These are phyloP conservation scores for Leccinum subgranulosum DNA, from an alignment of 768 basidiomycete genomes.

Conservation along the genomic window DNA sequence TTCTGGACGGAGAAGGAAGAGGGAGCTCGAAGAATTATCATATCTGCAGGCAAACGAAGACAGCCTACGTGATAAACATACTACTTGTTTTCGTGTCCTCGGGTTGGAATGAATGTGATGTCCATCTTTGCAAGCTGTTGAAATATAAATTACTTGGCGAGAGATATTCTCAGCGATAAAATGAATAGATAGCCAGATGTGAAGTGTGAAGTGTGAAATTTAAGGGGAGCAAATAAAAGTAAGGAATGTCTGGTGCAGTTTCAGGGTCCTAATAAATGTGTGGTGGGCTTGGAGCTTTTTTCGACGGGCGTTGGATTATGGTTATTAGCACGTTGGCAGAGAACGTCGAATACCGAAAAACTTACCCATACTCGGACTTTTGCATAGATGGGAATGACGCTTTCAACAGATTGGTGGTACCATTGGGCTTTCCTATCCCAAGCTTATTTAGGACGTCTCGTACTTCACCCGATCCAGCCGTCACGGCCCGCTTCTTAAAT, in stretches of 20 bases:
- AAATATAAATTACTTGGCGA: conserved; percentile 19
- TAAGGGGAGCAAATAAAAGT: conserved; percentile 2
- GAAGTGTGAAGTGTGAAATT: neutral
- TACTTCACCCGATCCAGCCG: conserved; percentile 65
- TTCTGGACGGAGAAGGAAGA: conserved; percentile 89
- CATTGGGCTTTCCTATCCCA: conserved; percentile 74
- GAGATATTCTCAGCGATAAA: conserved; percentile 10
- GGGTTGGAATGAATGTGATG: conserved; percentile 8
- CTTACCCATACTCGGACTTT: conserved; percentile 42
- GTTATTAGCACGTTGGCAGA: conserved; percentile 2
- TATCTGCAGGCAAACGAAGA: conserved; percentile 36
- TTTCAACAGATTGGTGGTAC: conserved; percentile 59
- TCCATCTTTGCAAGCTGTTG: conserved; percentile 15
- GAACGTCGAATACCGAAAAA: conserved; percentile 1
- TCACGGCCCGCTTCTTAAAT: conserved; percentile 48
- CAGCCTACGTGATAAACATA: conserved; percentile 19
- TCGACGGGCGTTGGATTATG: neutral
- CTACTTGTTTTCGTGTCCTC: conserved; percentile 11
- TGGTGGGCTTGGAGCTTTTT: conserved; percentile 17
- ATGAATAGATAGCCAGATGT: conserved; percentile 8
- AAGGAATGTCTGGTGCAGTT: conserved; percentile 5
- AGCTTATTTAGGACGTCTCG: conserved; percentile 77
- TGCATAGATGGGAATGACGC: conserved; percentile 64
- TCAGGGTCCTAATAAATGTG: conserved; percentile 16
- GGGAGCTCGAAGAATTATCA: conserved; percentile 61